These are phyloP conservation scores for Delonix regia DNA, from an alignment of 306 rosid species.

Conservation along the genomic window DNA sequence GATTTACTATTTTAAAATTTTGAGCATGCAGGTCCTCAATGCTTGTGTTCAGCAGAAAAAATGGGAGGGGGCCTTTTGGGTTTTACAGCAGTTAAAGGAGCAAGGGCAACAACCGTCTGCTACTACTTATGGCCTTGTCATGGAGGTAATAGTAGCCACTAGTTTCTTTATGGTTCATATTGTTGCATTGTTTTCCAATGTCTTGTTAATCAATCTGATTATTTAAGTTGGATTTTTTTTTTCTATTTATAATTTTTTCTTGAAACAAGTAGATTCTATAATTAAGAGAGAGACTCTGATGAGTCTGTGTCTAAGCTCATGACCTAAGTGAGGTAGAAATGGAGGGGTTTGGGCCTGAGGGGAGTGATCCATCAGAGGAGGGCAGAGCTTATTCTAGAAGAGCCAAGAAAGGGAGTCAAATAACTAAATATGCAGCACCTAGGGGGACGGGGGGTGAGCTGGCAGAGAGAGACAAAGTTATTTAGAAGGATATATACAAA, in stretches of 20 bases:
- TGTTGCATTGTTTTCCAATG: constrained; percentile 10
- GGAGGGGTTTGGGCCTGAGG: neutral
- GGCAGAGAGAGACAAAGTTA: neutral
- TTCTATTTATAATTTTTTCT: neutral
- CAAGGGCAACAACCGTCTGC: constrained; percentile 58
- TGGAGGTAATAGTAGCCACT: constrained; percentile 71
- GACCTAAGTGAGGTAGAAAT: neutral
- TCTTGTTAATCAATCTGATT: constrained; percentile 21
- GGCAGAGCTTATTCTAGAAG: neutral
- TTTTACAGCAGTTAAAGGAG: constrained; percentile 81
- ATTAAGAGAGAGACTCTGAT: constrained; percentile 7
- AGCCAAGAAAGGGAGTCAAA: neutral
- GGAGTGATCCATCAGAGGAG: neutral
- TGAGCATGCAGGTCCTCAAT: constrained; percentile 74
- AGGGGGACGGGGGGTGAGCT: neutral
- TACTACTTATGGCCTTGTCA: constrained; percentile 85
- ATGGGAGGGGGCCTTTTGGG: constrained; percentile 99
- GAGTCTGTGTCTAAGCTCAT: no score
- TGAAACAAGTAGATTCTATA: neutral
- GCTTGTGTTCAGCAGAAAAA: constrained; percentile 78
- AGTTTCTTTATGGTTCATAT: constrained; percentile 33
- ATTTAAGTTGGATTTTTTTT: constrained; percentile 6
- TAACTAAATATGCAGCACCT: neutral
- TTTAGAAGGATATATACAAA: neutral
- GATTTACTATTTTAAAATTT: constrained; percentile 32